phyloP scores from a whole-genome alignment of 192 early-diverging fungal species.

The Dispira simplex region DNA sequence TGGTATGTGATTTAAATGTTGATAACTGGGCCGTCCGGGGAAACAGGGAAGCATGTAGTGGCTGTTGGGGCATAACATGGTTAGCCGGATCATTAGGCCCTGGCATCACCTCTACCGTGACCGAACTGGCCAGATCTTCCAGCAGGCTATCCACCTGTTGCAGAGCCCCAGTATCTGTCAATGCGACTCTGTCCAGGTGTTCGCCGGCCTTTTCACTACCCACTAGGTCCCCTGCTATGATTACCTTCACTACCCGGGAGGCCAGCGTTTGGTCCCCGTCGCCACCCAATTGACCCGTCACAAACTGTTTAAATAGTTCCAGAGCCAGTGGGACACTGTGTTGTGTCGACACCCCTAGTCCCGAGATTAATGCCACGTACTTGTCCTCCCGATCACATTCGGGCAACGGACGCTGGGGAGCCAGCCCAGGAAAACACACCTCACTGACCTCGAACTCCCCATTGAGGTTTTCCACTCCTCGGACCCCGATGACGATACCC shows the following conservation, averaged over 20 bases:
- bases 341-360: slow-evolving; percentile 33
- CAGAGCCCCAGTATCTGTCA: slow-evolving; percentile 28
- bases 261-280: slow-evolving; percentile 30
- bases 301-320: slow-evolving; percentile 61
- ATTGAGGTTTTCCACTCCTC: slow-evolving; percentile 56
- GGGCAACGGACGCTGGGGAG: slow-evolving; percentile 28
- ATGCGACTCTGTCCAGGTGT: slow-evolving; percentile 26
- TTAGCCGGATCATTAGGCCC: slow-evolving; percentile 66
- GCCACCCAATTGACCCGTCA: slow-evolving; percentile 60
- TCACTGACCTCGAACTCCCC: slow-evolving; percentile 81
- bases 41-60: slow-evolving; percentile 60
- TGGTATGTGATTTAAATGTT: slow-evolving; percentile 54
- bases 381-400: slow-evolving; percentile 23
- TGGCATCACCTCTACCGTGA: slow-evolving; percentile 68
- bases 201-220: slow-evolving; percentile 28
- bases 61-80: slow-evolving; percentile 71
- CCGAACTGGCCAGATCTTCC: slow-evolving; percentile 36
- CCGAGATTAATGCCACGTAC: slow-evolving; percentile 71
- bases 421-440: slow-evolving; percentile 55
- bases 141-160: slow-evolving; percentile 46
- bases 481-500: slow-evolving; percentile 60
- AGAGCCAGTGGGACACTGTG: slow-evolving; percentile 34
- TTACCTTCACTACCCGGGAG: slow-evolving; percentile 47
- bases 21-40: slow-evolving; percentile 36
- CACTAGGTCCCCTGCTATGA: slow-evolving; percentile 65